These are phyloP conservation scores for Thozetella sp. DNA, from an alignment of 495 filamentous ascomycete genomes.

Conservation along the genomic window DNA sequence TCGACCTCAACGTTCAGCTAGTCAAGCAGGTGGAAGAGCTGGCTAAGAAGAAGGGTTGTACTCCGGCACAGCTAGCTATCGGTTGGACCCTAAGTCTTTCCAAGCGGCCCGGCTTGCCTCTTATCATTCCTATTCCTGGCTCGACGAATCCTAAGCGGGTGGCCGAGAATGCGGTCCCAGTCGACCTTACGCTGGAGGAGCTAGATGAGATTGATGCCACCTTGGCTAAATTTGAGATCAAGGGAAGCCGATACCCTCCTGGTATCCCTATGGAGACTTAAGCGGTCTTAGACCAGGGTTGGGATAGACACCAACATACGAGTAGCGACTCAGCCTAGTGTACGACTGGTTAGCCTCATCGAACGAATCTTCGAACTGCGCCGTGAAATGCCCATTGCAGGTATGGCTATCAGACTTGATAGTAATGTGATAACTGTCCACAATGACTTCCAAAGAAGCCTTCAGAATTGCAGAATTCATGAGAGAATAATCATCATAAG, in stretches of 20 bases:
- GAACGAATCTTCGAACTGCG: slow-evolving; percentile 4
- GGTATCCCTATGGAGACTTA: slow-evolving; percentile 31
- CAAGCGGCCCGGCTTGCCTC: slow-evolving; percentile 60
- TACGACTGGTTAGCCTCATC: too few species aligned
- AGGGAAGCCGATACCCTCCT: slow-evolving; percentile 41
- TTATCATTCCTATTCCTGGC: slow-evolving; percentile 85
- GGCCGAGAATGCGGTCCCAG: slow-evolving; percentile 46
- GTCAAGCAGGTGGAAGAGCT: slow-evolving; percentile 65
- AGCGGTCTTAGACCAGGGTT: not conserved
- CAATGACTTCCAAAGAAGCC: slow-evolving; percentile 18
- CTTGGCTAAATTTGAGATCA: slow-evolving; percentile 39
- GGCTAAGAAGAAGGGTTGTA: slow-evolving; percentile 70
- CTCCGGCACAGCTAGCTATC: slow-evolving; percentile 76
- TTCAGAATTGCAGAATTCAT: slow-evolving; percentile 63
- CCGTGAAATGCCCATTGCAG: slow-evolving; percentile 9
- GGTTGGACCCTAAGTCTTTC: slow-evolving; percentile 64
- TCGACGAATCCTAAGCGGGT: slow-evolving; percentile 52
- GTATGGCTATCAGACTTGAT: slow-evolving; percentile 14
- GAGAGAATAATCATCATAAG: slow-evolving; percentile 45
- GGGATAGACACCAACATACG: not conserved
- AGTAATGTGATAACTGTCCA: slow-evolving; percentile 33
- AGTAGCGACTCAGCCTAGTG: too few species aligned
- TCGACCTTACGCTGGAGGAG: slow-evolving; percentile 49
- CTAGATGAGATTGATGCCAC: slow-evolving; percentile 50
- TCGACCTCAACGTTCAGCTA: slow-evolving; percentile 74